Evolutionary conservation across 1,284 basidiomycete genomes (phyloP).

Genomic region (Ganoderma sinense): DNA sequence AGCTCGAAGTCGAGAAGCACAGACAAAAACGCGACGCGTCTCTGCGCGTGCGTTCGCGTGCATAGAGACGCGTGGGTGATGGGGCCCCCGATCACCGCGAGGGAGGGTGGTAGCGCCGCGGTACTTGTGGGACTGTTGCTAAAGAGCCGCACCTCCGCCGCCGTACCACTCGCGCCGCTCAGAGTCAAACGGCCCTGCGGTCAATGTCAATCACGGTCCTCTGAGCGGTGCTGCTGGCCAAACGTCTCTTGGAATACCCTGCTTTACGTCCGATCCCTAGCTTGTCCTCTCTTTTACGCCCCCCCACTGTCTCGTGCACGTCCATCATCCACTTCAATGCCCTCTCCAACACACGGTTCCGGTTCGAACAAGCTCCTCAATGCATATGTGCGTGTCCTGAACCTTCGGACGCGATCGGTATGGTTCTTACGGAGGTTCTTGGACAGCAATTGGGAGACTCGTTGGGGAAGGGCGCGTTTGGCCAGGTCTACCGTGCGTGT

Average conservation of each 20-base stretch:
- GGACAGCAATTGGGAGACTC: constrained; percentile 92
- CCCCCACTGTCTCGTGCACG: constrained; percentile 12
- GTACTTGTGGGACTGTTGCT: constrained; percentile 18
- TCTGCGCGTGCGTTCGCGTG: background rate
- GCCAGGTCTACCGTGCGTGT: constrained; percentile 89
- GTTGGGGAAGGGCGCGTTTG: constrained; percentile 93
- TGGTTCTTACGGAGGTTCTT: background rate
- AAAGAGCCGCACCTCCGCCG: constrained; percentile 21
- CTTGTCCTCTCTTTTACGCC: constrained; percentile 27
- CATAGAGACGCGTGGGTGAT: background rate
- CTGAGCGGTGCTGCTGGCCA: constrained; percentile 25
- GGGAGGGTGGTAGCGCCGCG: constrained; percentile 12
- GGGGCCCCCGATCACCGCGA: constrained; percentile 1
- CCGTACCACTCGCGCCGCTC: constrained; percentile 16
- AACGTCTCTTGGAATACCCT: constrained; percentile 13
- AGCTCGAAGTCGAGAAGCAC: background rate
- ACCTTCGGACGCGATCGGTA: background rate
- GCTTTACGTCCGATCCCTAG: constrained; percentile 15
- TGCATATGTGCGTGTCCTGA: constrained; percentile 42
- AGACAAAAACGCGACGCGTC: background rate
- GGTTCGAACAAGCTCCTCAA: constrained; percentile 44
- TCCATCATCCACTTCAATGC: constrained; percentile 27
- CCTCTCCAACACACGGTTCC: constrained; percentile 33
- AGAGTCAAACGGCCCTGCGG: constrained; percentile 16
- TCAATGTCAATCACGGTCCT: constrained; percentile 28